phyloP scores from a whole-genome alignment of 345 rosid genomes.

The Boechera stricta region DNA sequence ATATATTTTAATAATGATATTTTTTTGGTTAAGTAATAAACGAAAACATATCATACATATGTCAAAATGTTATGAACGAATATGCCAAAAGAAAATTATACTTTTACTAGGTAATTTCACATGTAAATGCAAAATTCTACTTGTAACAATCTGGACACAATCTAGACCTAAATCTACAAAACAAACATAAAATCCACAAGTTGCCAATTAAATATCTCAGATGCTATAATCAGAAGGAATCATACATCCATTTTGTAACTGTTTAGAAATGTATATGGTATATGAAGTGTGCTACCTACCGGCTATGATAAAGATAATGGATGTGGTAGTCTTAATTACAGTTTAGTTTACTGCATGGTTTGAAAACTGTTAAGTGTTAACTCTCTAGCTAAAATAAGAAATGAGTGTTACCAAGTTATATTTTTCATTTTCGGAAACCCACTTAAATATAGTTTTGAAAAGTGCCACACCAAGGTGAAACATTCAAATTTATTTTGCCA shows the following conservation, averaged over 20 bases:
- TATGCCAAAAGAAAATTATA: not conserved
- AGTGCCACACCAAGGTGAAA: slow-evolving; percentile 30
- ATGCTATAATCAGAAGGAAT: slow-evolving; percentile 6
- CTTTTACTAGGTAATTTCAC: not conserved
- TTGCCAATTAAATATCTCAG: not conserved
- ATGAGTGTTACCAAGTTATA: slow-evolving; percentile 14
- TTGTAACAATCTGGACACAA: not conserved
- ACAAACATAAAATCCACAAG: not conserved
- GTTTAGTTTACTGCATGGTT: slow-evolving; percentile 4
- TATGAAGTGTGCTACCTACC: not conserved
- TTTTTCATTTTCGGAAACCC: slow-evolving; percentile 20
- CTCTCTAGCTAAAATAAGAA: slow-evolving; percentile 17
- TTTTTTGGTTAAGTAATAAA: not conserved
- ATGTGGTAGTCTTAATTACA: not conserved
- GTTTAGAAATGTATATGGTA: slow-evolving; percentile 2
- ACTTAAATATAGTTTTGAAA: slow-evolving; percentile 29
- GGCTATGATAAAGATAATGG: not conserved
- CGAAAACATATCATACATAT: not conserved
- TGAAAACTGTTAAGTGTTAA: not conserved
- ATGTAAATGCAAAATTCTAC: not conserved
- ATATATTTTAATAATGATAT: not conserved
- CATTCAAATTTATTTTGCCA: slow-evolving; percentile 2
- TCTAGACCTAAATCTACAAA: not conserved
- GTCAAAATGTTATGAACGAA: not conserved
- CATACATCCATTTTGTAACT: slow-evolving; percentile 8